phyloP scores from a whole-genome alignment of 2,329 filamentous ascomycete species.

The Mycogone perniciosa region DNA sequence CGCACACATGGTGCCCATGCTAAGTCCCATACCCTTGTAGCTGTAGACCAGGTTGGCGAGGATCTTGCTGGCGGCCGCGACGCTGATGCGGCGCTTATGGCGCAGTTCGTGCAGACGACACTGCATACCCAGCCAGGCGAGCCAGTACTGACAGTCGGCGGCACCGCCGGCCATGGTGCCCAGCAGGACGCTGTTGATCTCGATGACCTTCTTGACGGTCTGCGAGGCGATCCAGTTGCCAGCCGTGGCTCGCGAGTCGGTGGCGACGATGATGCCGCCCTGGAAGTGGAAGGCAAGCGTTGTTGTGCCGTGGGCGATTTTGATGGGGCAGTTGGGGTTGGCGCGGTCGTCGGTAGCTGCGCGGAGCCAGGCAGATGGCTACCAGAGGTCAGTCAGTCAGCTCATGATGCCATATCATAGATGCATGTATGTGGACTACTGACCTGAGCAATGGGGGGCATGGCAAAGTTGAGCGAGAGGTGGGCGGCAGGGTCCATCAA shows the following conservation, averaged over 20 bases:
- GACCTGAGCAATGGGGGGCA: slow-evolving; percentile 89
- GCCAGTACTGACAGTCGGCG: slow-evolving; percentile 99
- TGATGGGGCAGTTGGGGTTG: slow-evolving; percentile 96
- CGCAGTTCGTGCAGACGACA: slow-evolving; percentile 98
- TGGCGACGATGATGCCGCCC: slow-evolving; percentile 96
- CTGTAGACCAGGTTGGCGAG: slow-evolving; percentile 96
- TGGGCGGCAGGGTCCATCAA: slow-evolving; percentile 65
- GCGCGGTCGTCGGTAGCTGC: slow-evolving; percentile 95
- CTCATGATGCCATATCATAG: background rate
- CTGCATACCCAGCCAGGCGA: slow-evolving; percentile 97
- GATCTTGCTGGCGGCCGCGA: slow-evolving; percentile 96
- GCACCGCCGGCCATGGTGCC: slow-evolving; percentile 98
- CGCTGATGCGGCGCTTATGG: slow-evolving; percentile 97
- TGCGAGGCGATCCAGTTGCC: slow-evolving; percentile 99
- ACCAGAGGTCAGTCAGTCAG: slow-evolving; percentile 9
- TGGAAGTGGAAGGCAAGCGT: slow-evolving; percentile 97
- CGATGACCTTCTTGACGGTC: slow-evolving; percentile 99
- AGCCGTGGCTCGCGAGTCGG: slow-evolving; percentile 92
- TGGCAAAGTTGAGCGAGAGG: slow-evolving; percentile 86
- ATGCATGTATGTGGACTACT: slow-evolving; percentile 25
- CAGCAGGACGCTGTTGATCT: slow-evolving; percentile 90
- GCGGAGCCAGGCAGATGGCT: slow-evolving; percentile 92
- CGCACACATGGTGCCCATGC: slow-evolving; percentile 99
- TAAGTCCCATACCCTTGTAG: slow-evolving; percentile 98
- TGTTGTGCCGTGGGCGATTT: slow-evolving; percentile 97